Base-by-base conservation (phyloP, 768 basidiomycete species). In the Mycena latifolia region DNA sequence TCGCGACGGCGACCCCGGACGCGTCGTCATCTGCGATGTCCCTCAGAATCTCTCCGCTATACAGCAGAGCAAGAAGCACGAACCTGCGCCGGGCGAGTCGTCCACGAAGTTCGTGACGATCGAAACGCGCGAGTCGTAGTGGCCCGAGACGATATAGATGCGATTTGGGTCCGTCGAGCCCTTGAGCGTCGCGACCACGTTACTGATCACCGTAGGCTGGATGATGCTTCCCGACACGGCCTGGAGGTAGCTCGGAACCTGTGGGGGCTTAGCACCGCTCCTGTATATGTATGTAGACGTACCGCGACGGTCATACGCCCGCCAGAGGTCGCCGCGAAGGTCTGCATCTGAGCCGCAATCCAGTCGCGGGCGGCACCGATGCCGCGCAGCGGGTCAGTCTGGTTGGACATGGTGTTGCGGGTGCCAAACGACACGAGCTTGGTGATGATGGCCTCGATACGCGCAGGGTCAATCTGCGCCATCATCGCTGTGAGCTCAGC, bases 371-470 rank as follows among this genome's bases (percentile, higher is more conserved):
- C 83, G 8, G 86, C 87, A 46, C 86, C 86, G 41, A 88, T 85
- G 0, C 86, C 86, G 37, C 85, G 82, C 12, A 73, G 71, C 20
- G 86, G 84, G 69, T 86, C 82, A 7, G 85, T 86, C 73, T 87
- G 85, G 69, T 72, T 84, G 29, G 86, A 86, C 46, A 82, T 78
- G 29, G 86, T 87, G 75, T 82, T 80, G 12, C 86, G 80, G 22
- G 86, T 88, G 22, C 86, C 87, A 67, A 87, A 86, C 24, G 85
- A 84, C 51, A 84, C 83, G 37, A 88, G 84, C 70, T 85, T 85
- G 50, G 73, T 74, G 67, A 87, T 86, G 55, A 77, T 87, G 25
- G 79, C 75, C 63, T 85, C 64, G 56, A 87, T 81, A 28, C 83
- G 81, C 18, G 72, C 71, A 1, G 82, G 77, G 67, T 85, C 81